A percentile compares a stretch with the other conserved stretches of the same genome.
These are phyloP conservation scores for Saturnispora dispora DNA, from an alignment of 805 yeast genomes.

Conservation along the genomic window DNA sequence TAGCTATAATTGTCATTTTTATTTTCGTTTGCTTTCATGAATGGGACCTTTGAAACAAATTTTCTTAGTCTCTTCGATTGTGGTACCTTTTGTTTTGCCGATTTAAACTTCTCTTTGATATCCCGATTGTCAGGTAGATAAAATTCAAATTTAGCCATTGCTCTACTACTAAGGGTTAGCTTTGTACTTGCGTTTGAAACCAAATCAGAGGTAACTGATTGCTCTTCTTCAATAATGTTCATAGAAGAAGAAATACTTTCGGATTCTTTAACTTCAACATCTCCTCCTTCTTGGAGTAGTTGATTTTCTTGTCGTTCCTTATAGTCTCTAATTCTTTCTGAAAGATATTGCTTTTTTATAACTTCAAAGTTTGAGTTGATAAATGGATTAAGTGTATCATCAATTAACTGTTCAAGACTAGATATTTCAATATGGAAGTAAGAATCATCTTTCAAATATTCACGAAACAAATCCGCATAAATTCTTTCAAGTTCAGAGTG, in stretches of 20 bases:
- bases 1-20: slow-evolving; percentile 10
- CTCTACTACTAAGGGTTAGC: slow-evolving; percentile 2
- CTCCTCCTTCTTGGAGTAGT: slow-evolving; percentile 2
- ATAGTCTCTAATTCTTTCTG: slow-evolving; percentile 20
- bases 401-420: slow-evolving; percentile 48
- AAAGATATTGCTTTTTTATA: slow-evolving; percentile 28
- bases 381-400: slow-evolving; percentile 37
- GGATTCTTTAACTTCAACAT: not conserved
- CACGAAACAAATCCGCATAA: slow-evolving; percentile 62
- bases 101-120: slow-evolving; percentile 12
- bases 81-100: slow-evolving; percentile 8
- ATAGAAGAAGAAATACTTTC: not conserved
- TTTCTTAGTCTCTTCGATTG: slow-evolving; percentile 19
- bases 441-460: slow-evolving; percentile 53
- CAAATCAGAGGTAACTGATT: not conserved
- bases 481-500: slow-evolving; percentile 55
- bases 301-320: slow-evolving; percentile 17
- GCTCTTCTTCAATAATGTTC: not conserved
- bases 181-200: not conserved
- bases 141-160: slow-evolving; percentile 6
- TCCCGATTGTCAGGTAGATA: slow-evolving; percentile 12
- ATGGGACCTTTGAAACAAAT: slow-evolving; percentile 28
- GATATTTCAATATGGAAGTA: slow-evolving; percentile 69
- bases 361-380: slow-evolving; percentile 31
- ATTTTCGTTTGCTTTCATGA: slow-evolving; percentile 44